phyloP scores from a whole-genome alignment of 805 yeast genomes.

The Blastobotrys chiropterorum region DNA sequence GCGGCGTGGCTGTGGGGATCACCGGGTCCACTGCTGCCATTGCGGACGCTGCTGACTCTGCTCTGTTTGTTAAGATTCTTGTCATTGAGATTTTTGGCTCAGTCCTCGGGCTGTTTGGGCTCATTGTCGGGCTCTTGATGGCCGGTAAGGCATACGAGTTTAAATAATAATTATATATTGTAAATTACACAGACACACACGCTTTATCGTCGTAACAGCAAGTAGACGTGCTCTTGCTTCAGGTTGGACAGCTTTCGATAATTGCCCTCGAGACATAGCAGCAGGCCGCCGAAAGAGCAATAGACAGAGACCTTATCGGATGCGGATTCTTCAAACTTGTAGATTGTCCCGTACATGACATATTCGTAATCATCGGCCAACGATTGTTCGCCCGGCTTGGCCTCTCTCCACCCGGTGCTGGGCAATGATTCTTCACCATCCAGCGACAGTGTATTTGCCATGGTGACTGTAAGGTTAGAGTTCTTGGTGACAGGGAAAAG shows the following conservation, averaged over 20 bases:
- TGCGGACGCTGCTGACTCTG: conserved; percentile 94
- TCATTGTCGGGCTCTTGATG: conserved; percentile 95
- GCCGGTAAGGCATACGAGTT: conserved; percentile 92
- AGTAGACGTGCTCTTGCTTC: conserved; percentile 90
- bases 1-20: conserved; percentile 96
- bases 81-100: conserved; percentile 98
- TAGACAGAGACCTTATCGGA: conserved; percentile 55
- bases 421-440: conserved; percentile 43
- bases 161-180: too few species aligned
- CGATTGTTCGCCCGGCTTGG: conserved; percentile 74
- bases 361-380: conserved; percentile 96
- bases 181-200: too few species aligned
- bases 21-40: conserved; percentile 99
- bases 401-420: conserved; percentile 72
- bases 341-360: conserved; percentile 96
- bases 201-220: conserved; percentile 73
- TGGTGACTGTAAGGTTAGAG: conserved; percentile 77
- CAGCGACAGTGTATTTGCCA: conserved; percentile 65
- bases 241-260: conserved; percentile 81
- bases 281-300: conserved; percentile 91
- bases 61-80: conserved; percentile 89
- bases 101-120: conserved; percentile 92
- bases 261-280: conserved; percentile 91
- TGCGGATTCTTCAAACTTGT: conserved; percentile 86
- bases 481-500: conserved; percentile 75